phyloP scores from a whole-genome alignment of 371 early-diverging fungal species.

The Apophysomyces ossiformis region DNA sequence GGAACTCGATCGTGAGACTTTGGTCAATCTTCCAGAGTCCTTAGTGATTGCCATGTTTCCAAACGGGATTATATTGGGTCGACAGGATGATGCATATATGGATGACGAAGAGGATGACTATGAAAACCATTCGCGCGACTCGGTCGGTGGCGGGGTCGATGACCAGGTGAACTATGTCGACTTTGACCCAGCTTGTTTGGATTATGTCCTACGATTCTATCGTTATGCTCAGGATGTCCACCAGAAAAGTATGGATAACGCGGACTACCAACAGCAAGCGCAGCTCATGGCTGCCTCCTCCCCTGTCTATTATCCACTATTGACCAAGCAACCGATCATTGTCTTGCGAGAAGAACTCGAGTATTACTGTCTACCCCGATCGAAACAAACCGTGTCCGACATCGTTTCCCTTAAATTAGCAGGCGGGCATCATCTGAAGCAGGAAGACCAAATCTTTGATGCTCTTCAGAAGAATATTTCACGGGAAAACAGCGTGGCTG shows the following conservation, averaged over 20 bases:
- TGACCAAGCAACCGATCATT: conserved; percentile 75
- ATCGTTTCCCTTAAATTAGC: conserved; percentile 59
- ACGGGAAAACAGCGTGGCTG: conserved; percentile 75
- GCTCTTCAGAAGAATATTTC: conserved; percentile 77
- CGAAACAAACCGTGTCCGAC: conserved; percentile 26
- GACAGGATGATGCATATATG: conserved; percentile 49
- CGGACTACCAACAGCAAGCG: conserved; percentile 6
- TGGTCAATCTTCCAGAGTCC: conserved; percentile 77
- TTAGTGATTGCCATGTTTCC: conserved; percentile 86
- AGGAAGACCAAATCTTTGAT: conserved; percentile 74
- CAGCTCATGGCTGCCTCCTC: conserved; percentile 36
- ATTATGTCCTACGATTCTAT: conserved; percentile 66
- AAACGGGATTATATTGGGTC: conserved; percentile 70
- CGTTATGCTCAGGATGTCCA: conserved; percentile 33
- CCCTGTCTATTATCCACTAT: conserved; percentile 56
- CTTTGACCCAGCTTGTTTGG: conserved; percentile 67
- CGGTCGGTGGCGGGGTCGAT: conserved; percentile 42
- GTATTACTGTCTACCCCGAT: conserved; percentile 57
- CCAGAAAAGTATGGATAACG: conserved; percentile 24
- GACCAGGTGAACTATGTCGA: conserved; percentile 65
- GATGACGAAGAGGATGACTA: conserved; percentile 55
- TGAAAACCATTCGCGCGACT: conserved; percentile 57
- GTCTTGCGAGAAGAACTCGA: conserved; percentile 68
- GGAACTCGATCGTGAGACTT: conserved; percentile 73
- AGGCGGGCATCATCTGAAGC: conserved; percentile 66